Conservation (phyloP, 2,329 filamentous ascomycete genomes). For the Fusarium burgessii region DNA sequence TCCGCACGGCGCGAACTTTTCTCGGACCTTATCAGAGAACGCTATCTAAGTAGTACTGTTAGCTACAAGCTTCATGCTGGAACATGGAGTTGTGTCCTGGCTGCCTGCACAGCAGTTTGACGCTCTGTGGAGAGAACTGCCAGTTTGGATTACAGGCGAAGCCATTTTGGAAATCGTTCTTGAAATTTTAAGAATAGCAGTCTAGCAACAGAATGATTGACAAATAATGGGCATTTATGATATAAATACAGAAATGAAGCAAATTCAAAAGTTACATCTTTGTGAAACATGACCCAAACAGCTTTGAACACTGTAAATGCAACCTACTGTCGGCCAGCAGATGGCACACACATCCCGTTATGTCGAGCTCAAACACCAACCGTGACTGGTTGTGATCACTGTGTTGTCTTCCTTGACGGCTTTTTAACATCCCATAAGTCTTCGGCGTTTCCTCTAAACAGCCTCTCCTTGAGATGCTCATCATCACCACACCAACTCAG, state of each 20-base stretch:
- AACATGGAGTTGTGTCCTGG: neutral
- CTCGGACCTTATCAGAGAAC: neutral
- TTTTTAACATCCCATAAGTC: slow-evolving; percentile 55
- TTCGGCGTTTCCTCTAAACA: slow-evolving; percentile 69
- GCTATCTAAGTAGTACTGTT: neutral
- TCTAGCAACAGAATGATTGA: neutral
- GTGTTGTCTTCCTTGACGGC: neutral
- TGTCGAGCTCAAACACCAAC: too few relatives aligned
- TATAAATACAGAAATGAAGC: neutral
- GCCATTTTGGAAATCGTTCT: neutral
- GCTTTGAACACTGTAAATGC: neutral
- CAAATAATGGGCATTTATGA: neutral
- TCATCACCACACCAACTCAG: slow-evolving; percentile 64
- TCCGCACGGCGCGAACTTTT: neutral
- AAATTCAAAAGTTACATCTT: neutral
- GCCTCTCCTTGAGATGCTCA: slow-evolving; percentile 57
- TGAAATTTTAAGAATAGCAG: neutral
- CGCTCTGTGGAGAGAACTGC: neutral
- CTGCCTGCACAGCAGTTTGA: neutral
- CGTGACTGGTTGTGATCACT: neutral
- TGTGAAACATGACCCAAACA: neutral
- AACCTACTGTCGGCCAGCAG: too few relatives aligned
- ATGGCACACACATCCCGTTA: neutral
- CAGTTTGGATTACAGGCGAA: neutral
- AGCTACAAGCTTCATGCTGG: neutral